phyloP scores from a whole-genome alignment of 2,329 filamentous ascomycete species.

The Verticillium nonalfalfae region DNA sequence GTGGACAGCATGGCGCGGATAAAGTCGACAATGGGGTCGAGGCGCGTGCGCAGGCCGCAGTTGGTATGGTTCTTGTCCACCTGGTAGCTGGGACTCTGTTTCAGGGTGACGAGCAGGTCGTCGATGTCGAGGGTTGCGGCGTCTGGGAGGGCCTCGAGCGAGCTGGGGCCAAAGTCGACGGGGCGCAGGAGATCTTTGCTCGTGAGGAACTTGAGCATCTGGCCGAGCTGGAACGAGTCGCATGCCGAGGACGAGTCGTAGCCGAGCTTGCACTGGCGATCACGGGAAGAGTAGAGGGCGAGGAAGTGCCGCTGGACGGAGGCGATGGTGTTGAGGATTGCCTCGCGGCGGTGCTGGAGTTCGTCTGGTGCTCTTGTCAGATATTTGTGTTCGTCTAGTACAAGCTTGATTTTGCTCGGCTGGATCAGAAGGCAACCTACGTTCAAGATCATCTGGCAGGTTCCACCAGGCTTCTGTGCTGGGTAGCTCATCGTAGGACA shows the following conservation, averaged over 20 bases:
- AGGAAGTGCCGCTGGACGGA: slow-evolving; percentile 66
- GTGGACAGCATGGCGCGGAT: slow-evolving; percentile 51
- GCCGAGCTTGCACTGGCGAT: slow-evolving; percentile 62
- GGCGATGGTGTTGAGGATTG: slow-evolving; percentile 62
- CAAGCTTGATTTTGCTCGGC: neutral
- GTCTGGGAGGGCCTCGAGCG: slow-evolving; percentile 36
- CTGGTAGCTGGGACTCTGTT: slow-evolving; percentile 66
- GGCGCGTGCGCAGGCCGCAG: slow-evolving; percentile 61
- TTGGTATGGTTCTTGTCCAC: slow-evolving; percentile 68
- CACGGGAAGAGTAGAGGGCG: slow-evolving; percentile 59
- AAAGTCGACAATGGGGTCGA: slow-evolving; percentile 61
- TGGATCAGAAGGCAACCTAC: slow-evolving; percentile 27
- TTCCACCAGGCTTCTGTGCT: slow-evolving; percentile 61
- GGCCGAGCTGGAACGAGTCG: slow-evolving; percentile 72
- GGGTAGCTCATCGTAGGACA: slow-evolving; percentile 16
- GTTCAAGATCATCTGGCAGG: slow-evolving; percentile 61
- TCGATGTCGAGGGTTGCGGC: slow-evolving; percentile 49
- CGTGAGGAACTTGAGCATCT: slow-evolving; percentile 67
- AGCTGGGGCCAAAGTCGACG: slow-evolving; percentile 45
- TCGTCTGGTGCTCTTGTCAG: slow-evolving; percentile 42
- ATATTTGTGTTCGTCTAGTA: neutral
- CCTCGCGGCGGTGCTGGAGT: slow-evolving; percentile 57
- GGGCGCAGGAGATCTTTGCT: slow-evolving; percentile 55
- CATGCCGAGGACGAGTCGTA: slow-evolving; percentile 68
- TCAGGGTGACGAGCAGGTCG: slow-evolving; percentile 51